Conservation (phyloP, 2,329 filamentous ascomycete species). For the Biscogniauxia mediterranea region DNA sequence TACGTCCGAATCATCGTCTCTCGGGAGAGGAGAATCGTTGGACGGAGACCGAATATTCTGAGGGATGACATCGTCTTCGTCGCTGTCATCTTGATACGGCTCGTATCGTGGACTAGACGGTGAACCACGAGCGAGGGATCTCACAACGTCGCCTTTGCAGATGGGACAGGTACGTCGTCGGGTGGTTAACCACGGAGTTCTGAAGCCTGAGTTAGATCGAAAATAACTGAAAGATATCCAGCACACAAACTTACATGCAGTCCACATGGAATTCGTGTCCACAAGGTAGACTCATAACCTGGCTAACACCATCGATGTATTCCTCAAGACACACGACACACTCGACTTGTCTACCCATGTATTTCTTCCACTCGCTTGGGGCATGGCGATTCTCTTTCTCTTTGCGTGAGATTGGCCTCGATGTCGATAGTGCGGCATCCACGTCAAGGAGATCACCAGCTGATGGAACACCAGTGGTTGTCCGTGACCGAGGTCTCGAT, state of each 20-base stretch:
- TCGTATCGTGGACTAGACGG: constrained; percentile 53
- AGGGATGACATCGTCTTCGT: constrained; percentile 39
- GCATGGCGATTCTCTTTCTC: constrained; percentile 49
- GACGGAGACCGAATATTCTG: constrained; percentile 24
- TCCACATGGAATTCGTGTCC: constrained; percentile 97
- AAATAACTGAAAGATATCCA: constrained; percentile 3
- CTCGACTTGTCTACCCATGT: constrained; percentile 71
- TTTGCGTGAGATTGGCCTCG: constrained; percentile 33
- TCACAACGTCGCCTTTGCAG: constrained; percentile 95
- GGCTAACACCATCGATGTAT: constrained; percentile 89
- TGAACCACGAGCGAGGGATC: constrained; percentile 57
- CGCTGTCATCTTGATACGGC: constrained; percentile 53
- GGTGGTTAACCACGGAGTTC: constrained; percentile 95
- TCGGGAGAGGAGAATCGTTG: constrained; percentile 19
- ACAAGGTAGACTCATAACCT: constrained; percentile 95
- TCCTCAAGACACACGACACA: constrained; percentile 97
- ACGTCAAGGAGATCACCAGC: constrained; percentile 45
- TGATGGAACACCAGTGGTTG: constrained; percentile 60
- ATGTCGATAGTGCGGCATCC: constrained; percentile 41
- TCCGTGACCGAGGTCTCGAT: constrained; percentile 62
- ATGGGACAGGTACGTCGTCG: constrained; percentile 96
- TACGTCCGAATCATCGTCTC: constrained; percentile 37
- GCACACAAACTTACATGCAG: constrained; percentile 78
- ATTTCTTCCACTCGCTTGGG: constrained; percentile 62
- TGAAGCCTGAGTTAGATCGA: constrained; percentile 40